Evolutionary conservation across 2,329 filamentous ascomycete genomes (phyloP), one percentile per base, ranked within the genome.

Genomic region (Herpotrichia juniperi): DNA sequence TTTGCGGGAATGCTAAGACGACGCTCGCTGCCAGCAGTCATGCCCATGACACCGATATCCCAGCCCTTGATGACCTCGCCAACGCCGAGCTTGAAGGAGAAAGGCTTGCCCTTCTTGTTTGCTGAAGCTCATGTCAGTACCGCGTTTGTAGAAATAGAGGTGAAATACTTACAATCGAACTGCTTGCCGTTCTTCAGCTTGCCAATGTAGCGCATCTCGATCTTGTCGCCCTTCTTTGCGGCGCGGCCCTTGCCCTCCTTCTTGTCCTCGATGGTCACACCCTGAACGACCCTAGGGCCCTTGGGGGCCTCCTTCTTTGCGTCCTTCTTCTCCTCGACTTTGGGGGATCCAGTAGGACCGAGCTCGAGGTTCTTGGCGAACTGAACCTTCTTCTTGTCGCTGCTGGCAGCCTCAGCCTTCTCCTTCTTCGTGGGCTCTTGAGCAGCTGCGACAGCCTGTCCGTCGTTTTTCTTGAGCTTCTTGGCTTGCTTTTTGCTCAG

Each of bases 281-380:
- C 94, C 72, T 93, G 84, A 50, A 97, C 86, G 51, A 86, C 86
- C 81, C 91, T 94, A 68, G 87, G 79, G 30, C 83, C 77, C 64
- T 80, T 81, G 62, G 81, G 77, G n/a, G 37, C 69, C 79, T 77
- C 75, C 63, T 42, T 31, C 34, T 42, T 25, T 10, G 46, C 25
- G 34, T 79, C 78, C 50, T 68, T 74, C 67, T 68, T 64, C 44
- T 65, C 68, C 44, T 78, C 74, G 51, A 76, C 71, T 69, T 81
- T 82, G 48, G 64, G 77, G 57, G 69, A 80, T 75, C 72, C 71
- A 53, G 92, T 96, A 58, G 94, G 94, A 54, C 94, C 94, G 78
- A 96, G 92, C 82, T 97, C 94, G 58, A 99, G 91, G 77, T 97
- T 93, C 85, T 97, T 97, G 72, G 94, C 93, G 75, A 99, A 99